Conservation (phyloP, 441 rosid genomes). For the Adansonia rubrostipa region DNA sequence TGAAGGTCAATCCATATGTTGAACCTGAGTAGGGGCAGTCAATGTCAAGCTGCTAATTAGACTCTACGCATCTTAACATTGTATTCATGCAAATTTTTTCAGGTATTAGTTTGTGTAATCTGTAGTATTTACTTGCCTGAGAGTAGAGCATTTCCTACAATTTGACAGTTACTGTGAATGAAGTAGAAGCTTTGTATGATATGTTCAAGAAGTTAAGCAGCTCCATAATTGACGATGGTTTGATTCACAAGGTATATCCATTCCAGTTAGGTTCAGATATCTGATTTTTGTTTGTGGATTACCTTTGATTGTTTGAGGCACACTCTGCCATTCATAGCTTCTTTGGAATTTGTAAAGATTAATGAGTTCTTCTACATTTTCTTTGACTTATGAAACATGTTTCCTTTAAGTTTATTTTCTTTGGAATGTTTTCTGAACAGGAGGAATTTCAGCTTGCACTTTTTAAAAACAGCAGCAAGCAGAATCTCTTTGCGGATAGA, state of each 20-base stretch:
- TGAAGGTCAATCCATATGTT: too few relatives aligned
- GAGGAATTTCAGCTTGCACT: conserved; percentile 72
- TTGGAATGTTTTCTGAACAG: conserved; percentile 38
- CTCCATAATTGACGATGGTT: conserved; percentile 51
- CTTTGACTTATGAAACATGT: background rate
- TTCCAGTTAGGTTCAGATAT: background rate
- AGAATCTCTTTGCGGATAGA: conserved; percentile 68
- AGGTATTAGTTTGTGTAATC: background rate
- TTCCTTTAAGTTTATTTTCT: conserved; percentile 13
- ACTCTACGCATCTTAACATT: background rate
- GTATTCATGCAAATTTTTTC: background rate
- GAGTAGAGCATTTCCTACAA: background rate
- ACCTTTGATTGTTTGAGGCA: background rate
- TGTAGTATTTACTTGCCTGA: background rate
- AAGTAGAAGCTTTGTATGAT: conserved; percentile 67
- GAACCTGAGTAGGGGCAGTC: too few relatives aligned
- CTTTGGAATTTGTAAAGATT: conserved; percentile 19
- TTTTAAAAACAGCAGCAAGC: conserved; percentile 50
- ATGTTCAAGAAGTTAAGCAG: conserved; percentile 72
- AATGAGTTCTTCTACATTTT: background rate
- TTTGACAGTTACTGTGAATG: conserved; percentile 63
- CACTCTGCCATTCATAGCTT: background rate
- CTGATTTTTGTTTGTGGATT: background rate
- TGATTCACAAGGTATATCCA: conserved; percentile 59
- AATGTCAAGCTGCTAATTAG: too few relatives aligned